Evolutionary conservation across 768 basidiomycete genomes (phyloP).

Genomic region (Termitomyces bulborhizus): DNA sequence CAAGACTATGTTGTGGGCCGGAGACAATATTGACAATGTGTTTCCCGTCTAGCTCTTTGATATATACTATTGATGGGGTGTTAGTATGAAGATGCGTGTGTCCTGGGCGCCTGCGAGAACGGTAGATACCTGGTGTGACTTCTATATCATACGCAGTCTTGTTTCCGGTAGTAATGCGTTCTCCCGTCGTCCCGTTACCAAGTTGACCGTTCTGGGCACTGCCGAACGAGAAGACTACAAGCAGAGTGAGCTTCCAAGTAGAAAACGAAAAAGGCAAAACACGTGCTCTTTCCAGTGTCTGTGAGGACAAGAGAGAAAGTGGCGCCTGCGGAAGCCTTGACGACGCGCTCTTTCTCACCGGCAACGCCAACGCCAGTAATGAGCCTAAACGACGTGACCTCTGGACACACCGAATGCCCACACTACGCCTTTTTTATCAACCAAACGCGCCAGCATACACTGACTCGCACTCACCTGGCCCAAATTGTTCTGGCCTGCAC

Average conservation of each 20-base stretch:
- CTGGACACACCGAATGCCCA: slow-evolving; percentile 59
- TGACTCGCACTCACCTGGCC: slow-evolving; percentile 59
- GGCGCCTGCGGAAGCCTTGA: slow-evolving; percentile 76
- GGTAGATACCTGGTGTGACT: slow-evolving; percentile 50
- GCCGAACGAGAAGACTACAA: slow-evolving; percentile 81
- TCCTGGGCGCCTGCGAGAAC: no score
- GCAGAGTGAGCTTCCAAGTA: not conserved
- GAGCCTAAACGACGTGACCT: slow-evolving; percentile 59
- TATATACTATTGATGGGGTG: slow-evolving; percentile 41
- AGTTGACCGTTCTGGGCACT: slow-evolving; percentile 91
- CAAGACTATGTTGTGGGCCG: slow-evolving; percentile 84
- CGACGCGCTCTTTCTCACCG: slow-evolving; percentile 57
- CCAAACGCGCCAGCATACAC: not conserved
- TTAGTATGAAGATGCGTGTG: no score
- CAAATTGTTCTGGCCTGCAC: slow-evolving; percentile 70
- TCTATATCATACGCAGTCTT: slow-evolving; percentile 82
- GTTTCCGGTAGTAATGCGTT: slow-evolving; percentile 81
- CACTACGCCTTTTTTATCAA: slow-evolving; percentile 38
- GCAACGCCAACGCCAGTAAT: slow-evolving; percentile 53
- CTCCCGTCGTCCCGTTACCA: slow-evolving; percentile 91
- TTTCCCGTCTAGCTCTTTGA: slow-evolving; percentile 72
- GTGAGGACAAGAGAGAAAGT: slow-evolving; percentile 83
- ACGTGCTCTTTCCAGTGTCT: slow-evolving; percentile 70
- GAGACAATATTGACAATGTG: slow-evolving; percentile 78
- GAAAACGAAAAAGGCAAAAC: not conserved